Base-by-base conservation (phyloP, 1,139 yeast genomes). In the Arxiozyma heterogenica region DNA sequence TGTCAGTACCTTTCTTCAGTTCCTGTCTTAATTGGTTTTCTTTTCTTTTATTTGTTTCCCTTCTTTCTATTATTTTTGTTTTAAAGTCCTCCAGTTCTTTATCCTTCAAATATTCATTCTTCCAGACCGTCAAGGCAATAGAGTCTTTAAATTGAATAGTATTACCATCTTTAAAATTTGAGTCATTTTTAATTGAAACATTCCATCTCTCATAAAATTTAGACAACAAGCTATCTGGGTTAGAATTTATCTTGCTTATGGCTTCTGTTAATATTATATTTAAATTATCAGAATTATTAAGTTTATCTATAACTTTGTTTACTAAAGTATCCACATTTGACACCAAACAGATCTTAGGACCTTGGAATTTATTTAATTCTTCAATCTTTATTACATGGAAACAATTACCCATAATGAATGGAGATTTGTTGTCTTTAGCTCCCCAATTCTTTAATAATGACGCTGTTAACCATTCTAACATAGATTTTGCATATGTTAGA, bases 401-500 rank as follows among this genome's bases (percentile, higher is more conserved):
- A 64, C 81, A 74, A 38, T 84, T 73, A 56, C 86, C 83, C 39
- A 68, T 47, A 61, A 84, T 87, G 58, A 73, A 73, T 9, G 97
- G 96, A 2, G 86, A 80, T 54, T 80, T 80, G 53, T 81, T 64
- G 47, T 67, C 83, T 59, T 81, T 77, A 12, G 77, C 73, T 61
- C 88, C 96, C 93, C 96, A 89, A 53, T 84, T 86, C 61, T 86
- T 84, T 41, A 88, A 79, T 47, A 90, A 78, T 30, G 82, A 78
- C 1, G 91, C 80, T 0, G 95, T 83, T 93, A 93, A 86, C 98
- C 98, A 94, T 71, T 94, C 98, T 27, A 91, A 72, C 83, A 93
- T 86, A 55, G 89, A 85, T 21, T 90, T 82, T 0, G 97, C 96
- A 67, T 86, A 89, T 44, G 86, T 79, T 59, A 93, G 72, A 1